These are phyloP conservation scores for Corymbia citriodora DNA, from an alignment of 441 rosid species.

Conservation along the genomic window DNA sequence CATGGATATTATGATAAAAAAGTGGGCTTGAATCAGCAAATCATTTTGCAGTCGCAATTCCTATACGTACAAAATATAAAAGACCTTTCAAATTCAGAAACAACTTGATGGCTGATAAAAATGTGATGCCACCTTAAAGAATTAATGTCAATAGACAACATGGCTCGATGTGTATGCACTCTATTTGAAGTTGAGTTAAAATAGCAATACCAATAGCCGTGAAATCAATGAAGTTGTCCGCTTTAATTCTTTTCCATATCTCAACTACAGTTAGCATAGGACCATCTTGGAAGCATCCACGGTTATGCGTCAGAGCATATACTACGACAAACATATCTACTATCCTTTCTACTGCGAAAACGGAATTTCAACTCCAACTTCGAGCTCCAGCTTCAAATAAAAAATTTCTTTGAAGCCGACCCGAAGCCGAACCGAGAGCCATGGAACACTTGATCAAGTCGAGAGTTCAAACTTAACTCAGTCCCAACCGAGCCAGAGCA, in stretches of 20 bases:
- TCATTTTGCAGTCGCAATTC: background rate
- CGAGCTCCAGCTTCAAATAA: background rate
- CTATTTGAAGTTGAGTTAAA: background rate
- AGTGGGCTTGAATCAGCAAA: background rate
- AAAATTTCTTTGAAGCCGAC: background rate
- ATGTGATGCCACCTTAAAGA: background rate
- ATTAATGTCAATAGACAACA: background rate
- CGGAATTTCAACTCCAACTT: background rate
- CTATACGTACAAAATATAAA: background rate
- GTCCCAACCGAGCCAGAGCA: background rate
- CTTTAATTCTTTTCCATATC: background rate
- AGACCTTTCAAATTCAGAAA: background rate
- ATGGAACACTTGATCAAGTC: background rate
- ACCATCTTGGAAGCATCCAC: background rate
- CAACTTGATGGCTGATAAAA: background rate
- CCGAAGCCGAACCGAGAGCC: background rate
- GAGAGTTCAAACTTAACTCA: background rate
- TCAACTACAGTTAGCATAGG: background rate
- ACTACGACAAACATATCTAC: background rate
- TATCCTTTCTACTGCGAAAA: background rate
- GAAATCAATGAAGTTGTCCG: background rate
- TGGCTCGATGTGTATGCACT: background rate
- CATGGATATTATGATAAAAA: background rate
- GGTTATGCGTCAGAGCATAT: background rate
- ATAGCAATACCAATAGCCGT: background rate